Base-by-base conservation (phyloP, 805 yeast species). In the Cyberlindnera euphorbiae region DNA sequence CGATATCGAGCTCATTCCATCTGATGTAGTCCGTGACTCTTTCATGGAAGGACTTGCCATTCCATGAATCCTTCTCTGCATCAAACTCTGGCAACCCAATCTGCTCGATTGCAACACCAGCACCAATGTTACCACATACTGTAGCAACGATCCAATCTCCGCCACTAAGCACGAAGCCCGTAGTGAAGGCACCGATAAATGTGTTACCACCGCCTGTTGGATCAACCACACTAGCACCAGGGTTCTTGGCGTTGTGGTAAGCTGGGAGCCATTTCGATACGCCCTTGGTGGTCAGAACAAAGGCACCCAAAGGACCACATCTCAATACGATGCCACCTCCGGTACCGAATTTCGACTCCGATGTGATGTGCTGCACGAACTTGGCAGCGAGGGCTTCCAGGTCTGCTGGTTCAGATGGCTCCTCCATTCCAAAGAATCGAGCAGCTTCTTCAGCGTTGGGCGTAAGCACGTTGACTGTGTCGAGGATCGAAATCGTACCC, bases 141-240 rank as follows among this genome's bases (percentile, higher is more conserved):
- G 79, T 76, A 0, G 81, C 83, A 8, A 70, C 58, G 1, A 58
- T 52, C 67, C 79, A 66, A 56, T 74, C 64, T 25, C 66, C 59
- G 21, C 59, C 27, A 44, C 75, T 60, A 33, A 78, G 54, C 1
- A 72, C 62, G 45, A 71, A 75, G 0, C 79, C 93, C 2, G 80
- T 62, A 8, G 80, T 73, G 37, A 87, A 73, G 0, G 84, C 95
- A 1, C 96, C 97, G 34, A 86, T 74, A 54, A 82, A 88, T 0
- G 95, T 71, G 53, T 89, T 94, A 0, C 97, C 97, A 13, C 95
- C 96, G 0, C 97, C 97, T 0, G 97, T 89, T 3, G 96, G 94
- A 57, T 89, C 97, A 2, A 83, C 65, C 0, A 88, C 88, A 32
- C 58, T 56, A 46, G 52, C 55, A 9, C 21, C 8, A 4, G 51